Conservation (phyloP, 495 filamentous ascomycete genomes). For the Tuber umbilicatum region DNA sequence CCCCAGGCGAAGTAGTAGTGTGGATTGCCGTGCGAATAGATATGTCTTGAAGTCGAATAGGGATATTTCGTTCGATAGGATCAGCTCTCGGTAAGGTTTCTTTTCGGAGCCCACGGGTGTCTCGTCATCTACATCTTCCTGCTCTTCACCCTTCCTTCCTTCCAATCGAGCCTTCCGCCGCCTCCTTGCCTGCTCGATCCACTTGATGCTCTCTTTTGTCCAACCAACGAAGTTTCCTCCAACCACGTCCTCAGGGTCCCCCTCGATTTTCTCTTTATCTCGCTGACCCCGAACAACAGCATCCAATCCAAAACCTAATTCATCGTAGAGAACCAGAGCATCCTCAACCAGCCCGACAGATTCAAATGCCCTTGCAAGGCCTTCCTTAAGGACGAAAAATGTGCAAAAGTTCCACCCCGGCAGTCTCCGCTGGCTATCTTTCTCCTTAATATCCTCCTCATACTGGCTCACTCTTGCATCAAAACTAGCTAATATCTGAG, state of each 20-base stretch:
- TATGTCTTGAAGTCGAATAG: conserved; percentile 94
- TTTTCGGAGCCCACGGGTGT: conserved; percentile 65
- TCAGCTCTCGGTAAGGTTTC: conserved; percentile 85
- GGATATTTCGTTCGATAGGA: conserved; percentile 93
- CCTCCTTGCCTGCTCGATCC: conserved; percentile 40
- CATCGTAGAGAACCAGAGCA: conserved; percentile 85
- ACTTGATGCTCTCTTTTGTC: conserved; percentile 41
- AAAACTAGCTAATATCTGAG: conserved; percentile 79
- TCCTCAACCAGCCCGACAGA: conserved; percentile 94
- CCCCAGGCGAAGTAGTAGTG: conserved; percentile 72
- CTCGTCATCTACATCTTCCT: conserved; percentile 44
- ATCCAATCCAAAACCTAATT: conserved; percentile 79
- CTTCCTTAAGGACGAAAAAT: conserved; percentile 96
- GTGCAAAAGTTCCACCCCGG: conserved; percentile 99
- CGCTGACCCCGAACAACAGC: conserved; percentile 70
- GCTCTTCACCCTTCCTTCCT: conserved; percentile 17
- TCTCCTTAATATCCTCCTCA: conserved; percentile 93
- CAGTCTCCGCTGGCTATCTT: conserved; percentile 75
- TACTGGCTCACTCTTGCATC: conserved; percentile 87
- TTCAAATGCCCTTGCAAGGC: conserved; percentile 86
- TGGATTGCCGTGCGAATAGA: conserved; percentile 82
- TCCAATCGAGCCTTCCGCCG: conserved; percentile 23
- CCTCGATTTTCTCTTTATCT: conserved; percentile 25
- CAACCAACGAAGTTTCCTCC: conserved; percentile 39
- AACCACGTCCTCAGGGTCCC: conserved; percentile 25